Conservation (phyloP, 2,329 filamentous ascomycete genomes). For the Penicillium sumatraense region DNA sequence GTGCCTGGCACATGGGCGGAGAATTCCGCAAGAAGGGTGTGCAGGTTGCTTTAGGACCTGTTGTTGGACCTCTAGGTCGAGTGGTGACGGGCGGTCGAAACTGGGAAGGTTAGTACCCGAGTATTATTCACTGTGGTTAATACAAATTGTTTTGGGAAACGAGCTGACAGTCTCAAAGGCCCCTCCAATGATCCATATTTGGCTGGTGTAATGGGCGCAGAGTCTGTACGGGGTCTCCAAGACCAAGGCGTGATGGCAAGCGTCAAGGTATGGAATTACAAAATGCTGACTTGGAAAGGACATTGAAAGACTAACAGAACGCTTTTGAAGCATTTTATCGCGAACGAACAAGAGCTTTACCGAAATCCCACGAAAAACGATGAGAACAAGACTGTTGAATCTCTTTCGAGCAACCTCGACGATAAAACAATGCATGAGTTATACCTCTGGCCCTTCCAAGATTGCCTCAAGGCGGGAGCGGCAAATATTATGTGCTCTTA, state of each 20-base stretch:
- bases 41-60: constrained; percentile 42
- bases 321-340: constrained; percentile 58
- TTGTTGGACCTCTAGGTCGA: constrained; percentile 48
- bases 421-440: constrained; percentile 69
- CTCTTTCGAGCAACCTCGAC: constrained; percentile 66
- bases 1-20: constrained; percentile 59
- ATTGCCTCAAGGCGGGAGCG: constrained; percentile 62
- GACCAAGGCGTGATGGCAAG: constrained; percentile 45
- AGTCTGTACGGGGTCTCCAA: constrained; percentile 48
- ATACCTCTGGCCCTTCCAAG: constrained; percentile 69
- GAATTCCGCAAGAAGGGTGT: constrained; percentile 61
- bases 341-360: constrained; percentile 62
- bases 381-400: constrained; percentile 40
- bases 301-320: background rate
- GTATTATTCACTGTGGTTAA: too few relatives aligned
- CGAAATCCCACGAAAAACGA: constrained; percentile 32
- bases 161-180: constrained; percentile 10
- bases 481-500: constrained; percentile 59
- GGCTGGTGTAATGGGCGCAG: constrained; percentile 40
- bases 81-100: constrained; percentile 47
- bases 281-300: background rate
- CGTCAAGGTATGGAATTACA: constrained; percentile 29
- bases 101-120: constrained; percentile 48
- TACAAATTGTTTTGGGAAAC: too few relatives aligned
- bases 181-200: constrained; percentile 47